Percentiles rank a stretch among this genome's conserved stretches.
phyloP scores from a whole-genome alignment of 2,329 filamentous ascomycete species.

The Apiospora phragmitis region DNA sequence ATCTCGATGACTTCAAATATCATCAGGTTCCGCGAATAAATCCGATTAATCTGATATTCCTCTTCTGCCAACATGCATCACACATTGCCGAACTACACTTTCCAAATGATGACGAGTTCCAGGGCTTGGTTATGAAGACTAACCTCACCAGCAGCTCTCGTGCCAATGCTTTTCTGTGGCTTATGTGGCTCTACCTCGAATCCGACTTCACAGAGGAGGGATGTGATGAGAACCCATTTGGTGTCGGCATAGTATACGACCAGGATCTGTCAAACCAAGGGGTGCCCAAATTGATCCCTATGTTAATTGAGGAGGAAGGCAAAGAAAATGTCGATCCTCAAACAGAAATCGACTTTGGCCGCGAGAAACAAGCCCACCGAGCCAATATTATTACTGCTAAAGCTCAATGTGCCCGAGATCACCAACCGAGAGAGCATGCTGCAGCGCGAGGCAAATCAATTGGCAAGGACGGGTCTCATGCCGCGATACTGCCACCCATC shows the following conservation, averaged over 20 bases:
- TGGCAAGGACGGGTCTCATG: conserved; percentile 53
- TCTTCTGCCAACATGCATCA: conserved; percentile 84
- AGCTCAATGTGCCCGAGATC: conserved; percentile 65
- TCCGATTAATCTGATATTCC: conserved; percentile 94
- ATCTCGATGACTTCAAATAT: conserved; percentile 78
- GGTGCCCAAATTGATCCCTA: conserved; percentile 64
- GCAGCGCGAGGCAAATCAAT: conserved; percentile 31
- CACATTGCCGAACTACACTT: conserved; percentile 95
- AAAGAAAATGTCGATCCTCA: conserved; percentile 74
- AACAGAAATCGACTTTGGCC: conserved; percentile 39
- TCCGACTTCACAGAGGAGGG: conserved; percentile 90
- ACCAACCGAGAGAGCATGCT: conserved; percentile 56
- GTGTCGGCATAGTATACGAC: conserved; percentile 66
- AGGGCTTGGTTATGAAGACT: conserved; percentile 92
- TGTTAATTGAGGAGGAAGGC: conserved; percentile 65
- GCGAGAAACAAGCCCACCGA: conserved; percentile 68
- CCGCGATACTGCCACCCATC: conserved; percentile 61
- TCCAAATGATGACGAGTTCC: conserved; percentile 81
- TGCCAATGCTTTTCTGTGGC: conserved; percentile 88
- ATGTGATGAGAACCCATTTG: conserved; percentile 89
- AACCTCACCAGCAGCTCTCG: conserved; percentile 80
- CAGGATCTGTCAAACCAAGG: conserved; percentile 67
- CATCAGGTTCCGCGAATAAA: conserved; percentile 75
- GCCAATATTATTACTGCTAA: conserved; percentile 76
- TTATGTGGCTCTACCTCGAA: conserved; percentile 99